These are phyloP conservation scores for Taxawa tesnikishii DNA, from an alignment of 2,329 filamentous ascomycete genomes.

Conservation along the genomic window DNA sequence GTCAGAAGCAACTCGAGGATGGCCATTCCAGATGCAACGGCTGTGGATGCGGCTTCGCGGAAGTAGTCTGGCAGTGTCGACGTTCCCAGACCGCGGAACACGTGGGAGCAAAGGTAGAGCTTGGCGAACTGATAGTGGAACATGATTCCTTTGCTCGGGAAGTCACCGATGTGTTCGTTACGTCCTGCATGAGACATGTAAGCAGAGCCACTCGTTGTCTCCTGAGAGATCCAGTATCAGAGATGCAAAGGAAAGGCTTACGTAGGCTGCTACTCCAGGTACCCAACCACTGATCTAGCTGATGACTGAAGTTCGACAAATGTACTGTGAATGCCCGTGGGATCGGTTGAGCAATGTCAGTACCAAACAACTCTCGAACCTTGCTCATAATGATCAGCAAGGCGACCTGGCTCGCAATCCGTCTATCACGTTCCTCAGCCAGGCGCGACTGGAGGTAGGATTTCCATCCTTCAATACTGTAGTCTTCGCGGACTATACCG, in stretches of 20 bases:
- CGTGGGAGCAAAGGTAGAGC: conserved; percentile 39
- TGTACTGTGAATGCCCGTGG: conserved; percentile 40
- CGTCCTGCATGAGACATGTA: neutral
- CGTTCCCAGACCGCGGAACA: conserved; percentile 34
- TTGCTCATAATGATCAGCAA: conserved; percentile 46
- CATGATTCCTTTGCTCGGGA: conserved; percentile 16
- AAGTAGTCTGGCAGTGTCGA: too few relatives aligned
- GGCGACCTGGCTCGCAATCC: conserved; percentile 46
- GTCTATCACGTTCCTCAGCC: conserved; percentile 41
- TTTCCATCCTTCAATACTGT: conserved; percentile 45
- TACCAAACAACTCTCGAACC: conserved; percentile 42
- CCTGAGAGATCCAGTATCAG: neutral
- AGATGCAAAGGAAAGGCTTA: neutral
- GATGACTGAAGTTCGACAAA: conserved; percentile 25
- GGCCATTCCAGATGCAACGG: too few relatives aligned
- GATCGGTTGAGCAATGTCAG: conserved; percentile 40
- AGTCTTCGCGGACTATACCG: conserved; percentile 46
- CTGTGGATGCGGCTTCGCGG: too few relatives aligned
- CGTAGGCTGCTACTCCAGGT: conserved; percentile 4
- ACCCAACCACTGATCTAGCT: conserved; percentile 37
- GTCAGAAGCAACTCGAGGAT: too few relatives aligned
- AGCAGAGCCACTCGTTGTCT: neutral
- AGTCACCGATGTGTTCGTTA: conserved; percentile 5
- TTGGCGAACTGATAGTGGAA: conserved; percentile 42
- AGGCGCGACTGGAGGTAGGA: conserved; percentile 40